Evolutionary conservation across 768 basidiomycete species (phyloP).

Genomic region (Imleria badia): DNA sequence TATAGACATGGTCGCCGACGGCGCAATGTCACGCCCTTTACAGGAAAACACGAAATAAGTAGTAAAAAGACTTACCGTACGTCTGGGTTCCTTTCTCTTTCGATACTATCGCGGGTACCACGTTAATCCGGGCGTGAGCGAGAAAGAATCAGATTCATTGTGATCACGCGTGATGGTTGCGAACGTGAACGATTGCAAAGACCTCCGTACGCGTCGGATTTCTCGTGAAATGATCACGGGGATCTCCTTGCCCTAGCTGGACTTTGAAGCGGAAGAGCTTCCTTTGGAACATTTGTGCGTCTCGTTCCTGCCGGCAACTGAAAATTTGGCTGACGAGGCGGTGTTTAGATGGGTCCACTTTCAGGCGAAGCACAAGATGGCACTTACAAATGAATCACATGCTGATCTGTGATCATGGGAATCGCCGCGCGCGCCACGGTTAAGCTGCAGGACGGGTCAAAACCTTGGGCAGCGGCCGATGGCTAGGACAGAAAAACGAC

Average conservation of each 20-base stretch:
- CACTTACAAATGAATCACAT: not conserved
- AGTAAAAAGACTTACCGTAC: not conserved
- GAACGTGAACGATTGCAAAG: not conserved
- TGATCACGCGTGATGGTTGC: not conserved
- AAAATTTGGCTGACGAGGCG: conserved; percentile 1
- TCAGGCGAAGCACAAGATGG: not conserved
- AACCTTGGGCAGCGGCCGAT: not conserved
- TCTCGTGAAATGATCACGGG: not conserved
- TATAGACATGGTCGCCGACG: no score
- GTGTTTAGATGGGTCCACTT: not conserved
- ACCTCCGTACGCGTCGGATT: not conserved
- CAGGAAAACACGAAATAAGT: not conserved
- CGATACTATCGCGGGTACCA: not conserved
- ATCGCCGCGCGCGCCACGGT: not conserved
- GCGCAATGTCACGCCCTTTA: no score
- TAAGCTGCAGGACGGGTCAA: not conserved
- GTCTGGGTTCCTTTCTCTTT: not conserved
- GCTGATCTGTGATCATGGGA: not conserved
- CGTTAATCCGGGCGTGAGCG: not conserved
- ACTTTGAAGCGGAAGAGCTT: not conserved
- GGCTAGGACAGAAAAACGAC: not conserved
- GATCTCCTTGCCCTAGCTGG: not conserved
- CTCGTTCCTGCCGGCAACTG: conserved; percentile 12
- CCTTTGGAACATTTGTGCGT: not conserved
- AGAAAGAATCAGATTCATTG: not conserved